Evolutionary conservation across 78 protist species (phyloP).

Genomic region (Dictyostelium purpureum): DNA sequence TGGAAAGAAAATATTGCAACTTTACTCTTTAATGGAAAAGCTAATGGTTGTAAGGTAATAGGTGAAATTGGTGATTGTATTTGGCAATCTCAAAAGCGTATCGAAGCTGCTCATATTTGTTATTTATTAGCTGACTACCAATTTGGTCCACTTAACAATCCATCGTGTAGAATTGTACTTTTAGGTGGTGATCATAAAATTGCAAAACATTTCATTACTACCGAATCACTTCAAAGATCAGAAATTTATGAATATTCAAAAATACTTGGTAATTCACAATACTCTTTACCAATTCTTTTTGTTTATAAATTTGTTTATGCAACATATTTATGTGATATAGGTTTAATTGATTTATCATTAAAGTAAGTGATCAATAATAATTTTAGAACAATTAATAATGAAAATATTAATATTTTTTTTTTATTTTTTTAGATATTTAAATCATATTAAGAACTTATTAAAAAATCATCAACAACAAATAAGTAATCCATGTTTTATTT

Average conservation of each 20-base stretch:
- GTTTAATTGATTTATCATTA: slow-evolving; percentile 59
- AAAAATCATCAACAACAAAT: slow-evolving; percentile 37
- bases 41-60: slow-evolving; percentile 23
- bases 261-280: slow-evolving; percentile 74
- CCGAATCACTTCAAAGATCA: slow-evolving; percentile 65
- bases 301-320: slow-evolving; percentile 76
- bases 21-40: slow-evolving; percentile 53
- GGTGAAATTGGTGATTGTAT: slow-evolving; percentile 75
- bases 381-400: neutral
- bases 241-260: slow-evolving; percentile 74
- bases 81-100: slow-evolving; percentile 68
- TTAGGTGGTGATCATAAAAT: slow-evolving; percentile 74
- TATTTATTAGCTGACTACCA: slow-evolving; percentile 67
- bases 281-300: slow-evolving; percentile 53
- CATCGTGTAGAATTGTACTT: slow-evolving; percentile 64
- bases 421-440: slow-evolving; percentile 22
- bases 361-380: slow-evolving; percentile 30
- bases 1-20: slow-evolving; percentile 81
- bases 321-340: slow-evolving; percentile 54
- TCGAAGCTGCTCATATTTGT: slow-evolving; percentile 77
- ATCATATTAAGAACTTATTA: slow-evolving; percentile 23
- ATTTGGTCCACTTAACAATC: slow-evolving; percentile 69
- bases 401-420: neutral
- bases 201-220: slow-evolving; percentile 39
- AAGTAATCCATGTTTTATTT: slow-evolving; percentile 41